Evolutionary conservation across 1,284 basidiomycete species (phyloP).

Genomic region (Fomitopsis palustris): DNA sequence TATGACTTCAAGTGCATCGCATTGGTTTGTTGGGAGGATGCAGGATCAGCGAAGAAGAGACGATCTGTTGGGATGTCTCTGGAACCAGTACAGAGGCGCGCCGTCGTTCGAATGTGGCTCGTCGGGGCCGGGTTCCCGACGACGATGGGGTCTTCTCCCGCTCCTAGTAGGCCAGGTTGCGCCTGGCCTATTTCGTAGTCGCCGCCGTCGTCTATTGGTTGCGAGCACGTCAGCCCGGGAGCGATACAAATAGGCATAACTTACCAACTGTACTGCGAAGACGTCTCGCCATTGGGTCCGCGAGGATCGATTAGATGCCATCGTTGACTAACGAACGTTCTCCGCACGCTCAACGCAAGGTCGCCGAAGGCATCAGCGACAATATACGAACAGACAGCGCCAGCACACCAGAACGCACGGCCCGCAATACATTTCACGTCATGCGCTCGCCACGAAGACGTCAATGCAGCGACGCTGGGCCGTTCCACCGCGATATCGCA

Average conservation of each 20-base stretch:
- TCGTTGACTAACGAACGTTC: not conserved
- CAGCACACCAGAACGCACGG: too few species aligned
- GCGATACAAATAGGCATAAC: not conserved
- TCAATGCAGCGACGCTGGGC: not conserved
- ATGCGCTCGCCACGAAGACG: not conserved
- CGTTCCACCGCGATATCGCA: not conserved
- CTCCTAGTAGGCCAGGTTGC: not conserved
- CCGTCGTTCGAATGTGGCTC: too few species aligned
- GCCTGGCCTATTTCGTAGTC: not conserved
- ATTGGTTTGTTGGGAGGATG: too few species aligned
- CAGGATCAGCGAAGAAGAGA: too few species aligned
- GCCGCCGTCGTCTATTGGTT: not conserved
- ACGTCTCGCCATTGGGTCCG: not conserved
- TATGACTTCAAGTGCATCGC: too few species aligned
- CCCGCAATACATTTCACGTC: not conserved
- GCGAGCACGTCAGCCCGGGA: not conserved
- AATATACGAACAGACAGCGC: not conserved
- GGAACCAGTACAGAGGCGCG: too few species aligned
- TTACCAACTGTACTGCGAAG: not conserved
- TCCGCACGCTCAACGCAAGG: not conserved
- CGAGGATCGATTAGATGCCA: not conserved
- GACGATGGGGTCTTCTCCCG: not conserved
- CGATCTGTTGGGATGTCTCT: too few species aligned
- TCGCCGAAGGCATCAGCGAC: not conserved
- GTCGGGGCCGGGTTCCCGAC: too few species aligned